phyloP scores from a whole-genome alignment of 306 rosid species.

The Astragalus glycyphyllos region DNA sequence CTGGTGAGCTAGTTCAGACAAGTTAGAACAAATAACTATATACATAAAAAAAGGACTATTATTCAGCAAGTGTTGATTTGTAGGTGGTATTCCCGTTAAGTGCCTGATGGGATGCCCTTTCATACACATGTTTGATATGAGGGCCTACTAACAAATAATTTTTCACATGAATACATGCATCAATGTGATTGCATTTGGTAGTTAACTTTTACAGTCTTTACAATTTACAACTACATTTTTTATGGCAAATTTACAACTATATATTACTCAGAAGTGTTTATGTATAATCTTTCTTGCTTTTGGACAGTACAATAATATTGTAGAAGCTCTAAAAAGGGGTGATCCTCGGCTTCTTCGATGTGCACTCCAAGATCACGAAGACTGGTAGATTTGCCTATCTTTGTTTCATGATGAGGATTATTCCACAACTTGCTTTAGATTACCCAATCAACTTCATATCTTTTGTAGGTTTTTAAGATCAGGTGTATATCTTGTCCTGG shows the following conservation, averaged over 20 bases:
- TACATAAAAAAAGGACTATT: slow-evolving; percentile 1
- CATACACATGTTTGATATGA: too few species aligned
- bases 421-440: slow-evolving; percentile 17
- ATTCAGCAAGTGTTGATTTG: not conserved
- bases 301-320: slow-evolving; percentile 75
- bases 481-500: slow-evolving; percentile 95
- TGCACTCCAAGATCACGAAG: slow-evolving; percentile 90
- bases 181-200: slow-evolving; percentile 8
- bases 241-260: not conserved
- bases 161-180: slow-evolving; percentile 12
- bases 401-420: slow-evolving; percentile 30
- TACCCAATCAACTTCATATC: slow-evolving; percentile 33
- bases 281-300: slow-evolving; percentile 33
- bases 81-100: slow-evolving; percentile 1
- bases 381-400: slow-evolving; percentile 55
- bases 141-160: not conserved
- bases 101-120: not conserved
- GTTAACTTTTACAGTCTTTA: slow-evolving; percentile 27
- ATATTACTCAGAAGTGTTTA: slow-evolving; percentile 31
- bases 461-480: slow-evolving; percentile 85
- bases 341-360: slow-evolving; percentile 88
- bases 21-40: slow-evolving; percentile 17
- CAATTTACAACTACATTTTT: not conserved
- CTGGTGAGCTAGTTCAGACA: slow-evolving; percentile 15
- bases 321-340: slow-evolving; percentile 83